Base-by-base conservation (phyloP, 768 basidiomycete genomes). In the Suillus discolor region DNA sequence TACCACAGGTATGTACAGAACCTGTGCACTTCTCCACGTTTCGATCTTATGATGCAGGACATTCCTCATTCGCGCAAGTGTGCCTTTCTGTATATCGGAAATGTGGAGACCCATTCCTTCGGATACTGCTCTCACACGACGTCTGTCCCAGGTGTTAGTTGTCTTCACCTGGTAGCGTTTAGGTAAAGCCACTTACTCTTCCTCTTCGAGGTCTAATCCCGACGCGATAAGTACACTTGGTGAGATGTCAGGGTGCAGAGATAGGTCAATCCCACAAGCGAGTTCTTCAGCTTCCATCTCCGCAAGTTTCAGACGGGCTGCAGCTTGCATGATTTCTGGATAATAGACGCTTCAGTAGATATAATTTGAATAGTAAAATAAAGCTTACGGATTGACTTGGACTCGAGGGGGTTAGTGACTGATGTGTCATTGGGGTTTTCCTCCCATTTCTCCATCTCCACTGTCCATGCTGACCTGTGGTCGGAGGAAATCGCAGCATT, bases 131-230 rank as follows among this genome's bases (percentile, higher is more conserved):
- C 15, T 34, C 39, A 59, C 20, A 25, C 60, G 5, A 38, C n/a
- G 23, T 49, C 47, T 49, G 47, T 49, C 23, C 13, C 5, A 23
- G 47, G 23, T 6, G 47, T 49, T 49, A 44, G 39, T 44, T 61
- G 60, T 2, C 47, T 49, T 25, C 23, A 0, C 6, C 23, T 25
- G 23, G 47, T 49, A 15, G 39, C 13, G 1, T 49, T 13, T 49
- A 49, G 47, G 23, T 49, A 49, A 2, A 47, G 25, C 5, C 20
- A 64, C 63, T 64, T 57, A 64, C 71, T 72, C 68, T 12, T 66
- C 45, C 39, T 65, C 68, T 57, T 72, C 68, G 6, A 71, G 61
- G 61, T 72, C 61, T 3, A 72, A 31, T 4, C 70, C 69, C 36
- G 64, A 62, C 7, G 47, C 28, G 11, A 71, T 55, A 28, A 67